phyloP scores from a whole-genome alignment of 2,329 filamentous ascomycete genomes.

The Teratosphaeria zuluensis region DNA sequence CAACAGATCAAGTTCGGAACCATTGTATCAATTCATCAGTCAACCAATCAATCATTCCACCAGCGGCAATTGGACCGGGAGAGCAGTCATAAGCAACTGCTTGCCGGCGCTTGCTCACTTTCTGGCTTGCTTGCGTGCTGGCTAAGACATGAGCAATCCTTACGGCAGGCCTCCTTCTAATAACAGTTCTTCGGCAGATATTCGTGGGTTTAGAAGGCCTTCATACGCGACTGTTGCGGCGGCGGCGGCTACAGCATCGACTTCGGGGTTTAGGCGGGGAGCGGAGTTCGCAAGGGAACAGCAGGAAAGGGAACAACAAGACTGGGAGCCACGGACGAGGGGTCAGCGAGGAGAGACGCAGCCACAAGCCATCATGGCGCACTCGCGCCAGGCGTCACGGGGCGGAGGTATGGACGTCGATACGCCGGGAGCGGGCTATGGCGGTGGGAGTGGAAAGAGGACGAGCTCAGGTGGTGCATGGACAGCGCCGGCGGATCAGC shows the following conservation, averaged over 20 bases:
- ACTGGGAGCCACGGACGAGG: not conserved
- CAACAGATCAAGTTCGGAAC: not conserved
- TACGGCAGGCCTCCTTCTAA: slow-evolving; percentile 27
- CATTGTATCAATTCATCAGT: not conserved
- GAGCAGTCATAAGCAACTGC: not conserved
- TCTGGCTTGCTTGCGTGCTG: not conserved
- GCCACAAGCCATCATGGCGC: slow-evolving; percentile 4
- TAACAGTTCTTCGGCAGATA: not conserved
- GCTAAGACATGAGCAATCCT: slow-evolving; percentile 33
- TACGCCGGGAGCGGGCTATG: slow-evolving; percentile 1
- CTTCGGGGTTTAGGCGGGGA: not conserved
- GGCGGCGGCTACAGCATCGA: not conserved
- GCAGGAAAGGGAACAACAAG: not conserved
- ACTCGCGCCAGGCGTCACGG: slow-evolving; percentile 1
- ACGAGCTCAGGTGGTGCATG: not conserved
- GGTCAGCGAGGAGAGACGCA: slow-evolving; percentile 6
- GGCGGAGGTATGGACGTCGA: slow-evolving; percentile 10
- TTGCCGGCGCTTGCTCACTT: not conserved
- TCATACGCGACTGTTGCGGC: slow-evolving; percentile 54
- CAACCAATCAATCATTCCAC: not conserved
- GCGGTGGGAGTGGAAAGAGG: slow-evolving; percentile 1
- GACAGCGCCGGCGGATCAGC: not conserved
- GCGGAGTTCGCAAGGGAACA: slow-evolving; percentile 27
- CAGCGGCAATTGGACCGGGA: too few relatives aligned
- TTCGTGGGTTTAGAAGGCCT: slow-evolving; percentile 35